Conservation (phyloP, 192 early-diverging fungal genomes). For the Backusella morwellensis region DNA sequence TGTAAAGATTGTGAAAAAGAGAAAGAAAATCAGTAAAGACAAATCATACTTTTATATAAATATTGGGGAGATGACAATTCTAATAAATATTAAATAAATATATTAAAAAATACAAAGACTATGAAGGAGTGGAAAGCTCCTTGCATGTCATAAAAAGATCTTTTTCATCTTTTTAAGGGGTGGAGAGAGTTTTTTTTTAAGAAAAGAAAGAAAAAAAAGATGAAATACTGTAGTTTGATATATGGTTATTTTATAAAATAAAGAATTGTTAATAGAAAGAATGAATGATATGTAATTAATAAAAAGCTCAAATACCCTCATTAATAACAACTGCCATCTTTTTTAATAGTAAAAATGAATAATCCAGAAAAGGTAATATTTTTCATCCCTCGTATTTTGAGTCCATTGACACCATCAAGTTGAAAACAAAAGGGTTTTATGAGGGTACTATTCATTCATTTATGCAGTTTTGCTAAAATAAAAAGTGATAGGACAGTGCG, state of each 20-base stretch:
- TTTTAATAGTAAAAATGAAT: not conserved
- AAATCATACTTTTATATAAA: not conserved
- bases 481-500: no score
- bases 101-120: not conserved
- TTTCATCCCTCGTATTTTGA: not conserved
- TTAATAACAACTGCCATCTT: not conserved
- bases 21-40: not conserved
- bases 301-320: no score
- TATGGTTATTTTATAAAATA: not conserved
- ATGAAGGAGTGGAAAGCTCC: not conserved
- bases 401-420: not conserved
- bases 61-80: not conserved
- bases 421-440: not conserved
- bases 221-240: not conserved
- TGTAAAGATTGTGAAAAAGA: not conserved
- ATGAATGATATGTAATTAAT: not conserved
- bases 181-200: not conserved
- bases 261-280: not conserved
- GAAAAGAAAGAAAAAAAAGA: not conserved
- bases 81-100: not conserved
- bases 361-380: not conserved
- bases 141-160: not conserved
- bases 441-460: no score
- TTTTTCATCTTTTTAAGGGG: not conserved
- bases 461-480: no score